Evolutionary conservation across 2,329 filamentous ascomycete genomes (phyloP).

Genomic region (Orbilia ellipsospora): DNA sequence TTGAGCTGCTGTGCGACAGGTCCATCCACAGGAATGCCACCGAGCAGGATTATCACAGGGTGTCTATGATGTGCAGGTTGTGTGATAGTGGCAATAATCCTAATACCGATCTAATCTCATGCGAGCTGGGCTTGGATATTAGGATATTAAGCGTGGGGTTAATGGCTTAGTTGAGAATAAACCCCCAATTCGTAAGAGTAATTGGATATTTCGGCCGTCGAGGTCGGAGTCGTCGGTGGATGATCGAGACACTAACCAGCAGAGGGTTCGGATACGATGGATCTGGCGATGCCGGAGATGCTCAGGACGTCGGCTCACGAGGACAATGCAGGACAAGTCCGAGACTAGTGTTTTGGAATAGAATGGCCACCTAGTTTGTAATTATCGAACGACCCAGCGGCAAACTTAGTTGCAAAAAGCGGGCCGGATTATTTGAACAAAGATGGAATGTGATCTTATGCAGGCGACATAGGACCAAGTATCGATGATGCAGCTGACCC

Average conservation of each 20-base stretch:
- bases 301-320: background rate
- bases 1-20: conserved; percentile 15
- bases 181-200: background rate
- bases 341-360: background rate
- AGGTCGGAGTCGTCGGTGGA: background rate
- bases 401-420: no score
- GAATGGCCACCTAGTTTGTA: no score
- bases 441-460: no score
- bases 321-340: conserved; percentile 1
- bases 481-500: no score
- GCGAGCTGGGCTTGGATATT: background rate
- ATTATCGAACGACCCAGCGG: no score
- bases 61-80: no score
- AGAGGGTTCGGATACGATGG: conserved; percentile 23
- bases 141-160: conserved; percentile 8
- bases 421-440: no score
- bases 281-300: conserved; percentile 10
- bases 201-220: background rate
- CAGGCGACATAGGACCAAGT: no score
- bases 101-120: background rate
- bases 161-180: background rate
- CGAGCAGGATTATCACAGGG: background rate
- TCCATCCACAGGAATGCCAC: conserved; percentile 30
- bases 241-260: background rate
- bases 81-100: background rate